Conservation (phyloP, 768 basidiomycete species). For the Collybia mongolica region DNA sequence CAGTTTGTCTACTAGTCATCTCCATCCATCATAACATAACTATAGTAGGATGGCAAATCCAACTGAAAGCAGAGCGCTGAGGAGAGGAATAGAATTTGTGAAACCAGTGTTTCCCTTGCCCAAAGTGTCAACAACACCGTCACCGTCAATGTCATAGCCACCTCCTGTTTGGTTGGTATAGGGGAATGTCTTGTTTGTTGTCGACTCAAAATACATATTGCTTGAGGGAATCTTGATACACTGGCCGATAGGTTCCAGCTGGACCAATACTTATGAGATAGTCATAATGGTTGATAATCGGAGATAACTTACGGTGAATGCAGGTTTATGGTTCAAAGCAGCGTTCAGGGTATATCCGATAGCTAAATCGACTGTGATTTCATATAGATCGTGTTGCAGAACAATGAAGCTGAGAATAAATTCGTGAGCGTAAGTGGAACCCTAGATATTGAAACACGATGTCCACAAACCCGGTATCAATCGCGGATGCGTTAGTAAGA, state of each 20-base stretch:
- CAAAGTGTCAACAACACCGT: slow-evolving; percentile 30
- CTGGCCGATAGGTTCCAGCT: slow-evolving; percentile 75
- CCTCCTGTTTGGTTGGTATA: slow-evolving; percentile 36
- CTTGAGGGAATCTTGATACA: slow-evolving; percentile 65
- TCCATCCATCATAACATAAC: slow-evolving; percentile 10
- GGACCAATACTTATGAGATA: slow-evolving; percentile 1
- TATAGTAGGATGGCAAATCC: slow-evolving; percentile 9
- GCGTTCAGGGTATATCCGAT: slow-evolving; percentile 82
- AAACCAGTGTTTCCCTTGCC: slow-evolving; percentile 4
- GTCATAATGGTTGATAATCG: background rate
- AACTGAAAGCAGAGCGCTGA: slow-evolving; percentile 8
- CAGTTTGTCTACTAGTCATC: slow-evolving; percentile 9
- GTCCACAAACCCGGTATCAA: slow-evolving; percentile 56
- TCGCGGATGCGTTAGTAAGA: slow-evolving; percentile 60
- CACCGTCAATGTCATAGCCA: slow-evolving; percentile 37
- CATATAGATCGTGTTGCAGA: slow-evolving; percentile 82
- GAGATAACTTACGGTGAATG: slow-evolving; percentile 52
- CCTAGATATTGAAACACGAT: background rate
- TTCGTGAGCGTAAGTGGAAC: background rate
- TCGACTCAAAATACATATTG: slow-evolving; percentile 86
- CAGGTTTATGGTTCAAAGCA: slow-evolving; percentile 64
- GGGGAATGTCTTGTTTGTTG: slow-evolving; percentile 67
- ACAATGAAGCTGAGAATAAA: slow-evolving; percentile 68
- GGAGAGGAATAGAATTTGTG: slow-evolving; percentile 9
- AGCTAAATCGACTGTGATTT: slow-evolving; percentile 87